phyloP scores from a whole-genome alignment of 1,284 basidiomycete species.

The Austropuccinia psidii region DNA sequence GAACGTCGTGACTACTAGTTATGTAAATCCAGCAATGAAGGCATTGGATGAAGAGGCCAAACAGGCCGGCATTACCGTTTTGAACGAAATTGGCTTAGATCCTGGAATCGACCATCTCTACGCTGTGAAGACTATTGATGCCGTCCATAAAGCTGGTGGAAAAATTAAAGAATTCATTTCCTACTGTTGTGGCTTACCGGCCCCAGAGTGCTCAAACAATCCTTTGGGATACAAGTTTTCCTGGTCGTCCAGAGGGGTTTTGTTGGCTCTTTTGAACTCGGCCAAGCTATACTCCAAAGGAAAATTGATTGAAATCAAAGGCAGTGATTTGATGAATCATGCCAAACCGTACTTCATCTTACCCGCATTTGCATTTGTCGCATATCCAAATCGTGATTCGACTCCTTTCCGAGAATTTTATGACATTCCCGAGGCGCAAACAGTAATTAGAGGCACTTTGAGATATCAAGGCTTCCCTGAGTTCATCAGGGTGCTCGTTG shows the following conservation, averaged over 20 bases:
- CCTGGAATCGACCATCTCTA: conserved; percentile 67
- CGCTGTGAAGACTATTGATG: conserved; percentile 91
- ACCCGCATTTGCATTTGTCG: conserved; percentile 90
- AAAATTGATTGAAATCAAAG: conserved; percentile 59
- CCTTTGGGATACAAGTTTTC: conserved; percentile 99
- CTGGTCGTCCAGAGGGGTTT: conserved; percentile 93
- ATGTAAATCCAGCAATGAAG: conserved; percentile 80
- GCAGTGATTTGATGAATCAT: conserved; percentile 67
- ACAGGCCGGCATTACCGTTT: conserved; percentile 82
- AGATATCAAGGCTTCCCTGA: conserved; percentile 98
- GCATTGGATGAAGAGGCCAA: conserved; percentile 75
- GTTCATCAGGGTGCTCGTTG: conserved; percentile 80
- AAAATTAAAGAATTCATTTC: conserved; percentile 82
- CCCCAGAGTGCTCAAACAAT: conserved; percentile 79
- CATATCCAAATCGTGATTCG: conserved; percentile 96
- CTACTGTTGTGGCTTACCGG: conserved; percentile 93
- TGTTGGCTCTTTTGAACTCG: conserved; percentile 86
- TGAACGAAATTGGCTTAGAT: conserved; percentile 98
- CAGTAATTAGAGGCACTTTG: conserved; percentile 83
- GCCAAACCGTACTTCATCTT: conserved; percentile 93
- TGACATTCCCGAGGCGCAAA: conserved; percentile 87
- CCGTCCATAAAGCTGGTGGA: conserved; percentile 87
- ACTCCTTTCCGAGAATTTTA: conserved; percentile 75
- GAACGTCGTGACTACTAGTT: conserved; percentile 92
- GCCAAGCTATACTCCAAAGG: conserved; percentile 71